Base-by-base conservation (phyloP, 228 moss, liverwort and hornwort species). In the Sphagnum fallax region DNA sequence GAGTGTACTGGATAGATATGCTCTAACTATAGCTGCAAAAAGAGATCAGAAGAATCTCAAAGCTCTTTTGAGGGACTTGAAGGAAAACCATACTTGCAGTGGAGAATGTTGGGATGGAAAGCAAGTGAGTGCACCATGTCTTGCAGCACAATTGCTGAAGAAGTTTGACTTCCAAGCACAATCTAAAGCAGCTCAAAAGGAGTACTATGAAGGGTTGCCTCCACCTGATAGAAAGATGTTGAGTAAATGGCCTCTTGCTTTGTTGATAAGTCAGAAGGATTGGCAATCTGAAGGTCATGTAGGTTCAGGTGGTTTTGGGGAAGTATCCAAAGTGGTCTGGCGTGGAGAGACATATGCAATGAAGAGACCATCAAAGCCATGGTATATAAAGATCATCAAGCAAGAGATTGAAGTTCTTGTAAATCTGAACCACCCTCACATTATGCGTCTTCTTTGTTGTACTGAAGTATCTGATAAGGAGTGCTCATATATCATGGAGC, bases 401-500 rank as follows among this genome's bases (percentile, higher is more conserved):
- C 47, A 32, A 48, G 78, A 74, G 57, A 49, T 73, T 13, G 74
- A 49, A 0, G 67, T 6, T 6, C 52, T 70, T 62, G 70, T 18
- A 50, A 67, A 64, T 48, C 61, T 68, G 0, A 55, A 71, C 16
- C 78, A 78, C 7, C 78, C 74, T 4, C 51, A 71, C 48, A 1
- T 78, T 4, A 32, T 78, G 5, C 67, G 58, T 8, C 50, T 78
- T 47, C 49, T 78, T 5, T 71, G 65, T 53, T 68, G 74, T 52
- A 18, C 32, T 0, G 74, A 16, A 16, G 16, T 16, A 0, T 16
- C 16, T 16, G 16, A 16, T 16, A 16, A 67, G 48, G 51, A 14
- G 13, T 13, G 48, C 5, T 50, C 63, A 0, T n/a, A 63, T 12
- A 68, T 74, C 5, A 74, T 78, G 78, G 74, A 78, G 47, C 78